phyloP scores from a whole-genome alignment of 164 flowering plant species.

The Annona cherimola region DNA sequence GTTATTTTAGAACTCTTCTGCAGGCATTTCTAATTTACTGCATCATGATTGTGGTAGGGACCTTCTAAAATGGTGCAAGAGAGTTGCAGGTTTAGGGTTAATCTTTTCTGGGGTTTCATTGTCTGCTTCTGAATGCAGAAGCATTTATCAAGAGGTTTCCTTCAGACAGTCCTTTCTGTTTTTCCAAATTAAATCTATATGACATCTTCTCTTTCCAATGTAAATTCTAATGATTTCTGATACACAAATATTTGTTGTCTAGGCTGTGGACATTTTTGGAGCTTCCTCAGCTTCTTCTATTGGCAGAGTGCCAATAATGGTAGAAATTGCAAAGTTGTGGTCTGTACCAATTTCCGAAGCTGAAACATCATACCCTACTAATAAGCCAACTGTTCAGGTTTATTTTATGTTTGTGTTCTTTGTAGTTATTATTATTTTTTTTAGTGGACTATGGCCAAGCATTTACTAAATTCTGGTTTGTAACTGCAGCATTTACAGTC shows the following conservation, averaged over 20 bases:
- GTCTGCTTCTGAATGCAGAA: conserved; percentile 31
- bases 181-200: not conserved
- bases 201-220: not conserved
- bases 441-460: not conserved
- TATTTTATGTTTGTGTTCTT: not conserved
- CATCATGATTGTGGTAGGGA: conserved; percentile 45
- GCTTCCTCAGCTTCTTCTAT: conserved; percentile 49
- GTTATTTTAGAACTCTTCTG: not conserved
- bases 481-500: conserved; percentile 38
- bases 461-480: conserved; percentile 10
- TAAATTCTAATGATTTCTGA: conserved; percentile 1
- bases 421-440: conserved; percentile 3
- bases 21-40: not conserved
- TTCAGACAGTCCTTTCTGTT: not conserved
- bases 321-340: conserved; percentile 68
- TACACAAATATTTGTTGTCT: conserved; percentile 10
- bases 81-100: conserved; percentile 52
- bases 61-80: conserved; percentile 86
- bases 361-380: conserved; percentile 38
- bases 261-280: conserved; percentile 94
- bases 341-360: conserved; percentile 31
- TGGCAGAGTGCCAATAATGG: conserved; percentile 44
- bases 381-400: conserved; percentile 71
- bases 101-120: conserved; percentile 30
- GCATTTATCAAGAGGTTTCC: conserved; percentile 74